A percentile compares a stretch with the other conserved stretches of the same genome.
These are phyloP conservation scores for Eragrostis curvula DNA, from an alignment of 176 grass and related monocot genomes.

Conservation along the genomic window DNA sequence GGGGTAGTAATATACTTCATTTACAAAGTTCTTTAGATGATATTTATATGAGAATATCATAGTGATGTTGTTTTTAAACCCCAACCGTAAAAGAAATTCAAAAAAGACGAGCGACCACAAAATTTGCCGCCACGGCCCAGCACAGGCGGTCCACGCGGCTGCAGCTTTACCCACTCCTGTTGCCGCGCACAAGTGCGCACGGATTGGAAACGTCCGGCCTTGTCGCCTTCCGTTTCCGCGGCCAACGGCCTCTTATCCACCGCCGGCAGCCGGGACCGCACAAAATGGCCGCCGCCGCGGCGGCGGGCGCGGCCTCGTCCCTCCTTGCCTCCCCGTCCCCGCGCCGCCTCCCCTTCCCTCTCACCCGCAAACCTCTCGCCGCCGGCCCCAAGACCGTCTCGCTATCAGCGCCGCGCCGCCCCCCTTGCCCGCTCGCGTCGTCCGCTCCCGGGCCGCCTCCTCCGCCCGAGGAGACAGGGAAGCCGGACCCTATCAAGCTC, in stretches of 20 bases:
- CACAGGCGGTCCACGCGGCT: not conserved
- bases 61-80: too few species aligned
- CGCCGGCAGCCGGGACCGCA: not conserved
- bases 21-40: too few species aligned
- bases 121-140: not conserved
- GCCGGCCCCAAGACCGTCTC: not conserved
- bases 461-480: conserved; percentile 29
- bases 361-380: conserved; percentile 23
- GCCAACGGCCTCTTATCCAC: conserved; percentile 22
- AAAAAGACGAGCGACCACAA: not conserved
- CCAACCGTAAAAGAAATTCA: too few species aligned
- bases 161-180: not conserved
- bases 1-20: too few species aligned
- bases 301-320: conserved; percentile 41
- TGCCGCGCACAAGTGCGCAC: not conserved
- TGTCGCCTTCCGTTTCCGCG: conserved; percentile 41
- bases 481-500: conserved; percentile 53
- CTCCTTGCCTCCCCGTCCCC: conserved; percentile 30
- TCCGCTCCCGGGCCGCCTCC: conserved; percentile 29
- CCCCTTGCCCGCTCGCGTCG: conserved; percentile 14
- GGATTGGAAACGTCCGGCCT: conserved; percentile 31
- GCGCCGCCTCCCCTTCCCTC: conserved; percentile 38
- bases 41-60: too few species aligned
- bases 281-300: conserved; percentile 33
- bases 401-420: not conserved